A percentile compares a stretch with the other conserved stretches of the same genome.
Evolutionary conservation across 2,329 filamentous ascomycete species (phyloP).

Genomic region (Immersiporthe knoxdaviesiana): DNA sequence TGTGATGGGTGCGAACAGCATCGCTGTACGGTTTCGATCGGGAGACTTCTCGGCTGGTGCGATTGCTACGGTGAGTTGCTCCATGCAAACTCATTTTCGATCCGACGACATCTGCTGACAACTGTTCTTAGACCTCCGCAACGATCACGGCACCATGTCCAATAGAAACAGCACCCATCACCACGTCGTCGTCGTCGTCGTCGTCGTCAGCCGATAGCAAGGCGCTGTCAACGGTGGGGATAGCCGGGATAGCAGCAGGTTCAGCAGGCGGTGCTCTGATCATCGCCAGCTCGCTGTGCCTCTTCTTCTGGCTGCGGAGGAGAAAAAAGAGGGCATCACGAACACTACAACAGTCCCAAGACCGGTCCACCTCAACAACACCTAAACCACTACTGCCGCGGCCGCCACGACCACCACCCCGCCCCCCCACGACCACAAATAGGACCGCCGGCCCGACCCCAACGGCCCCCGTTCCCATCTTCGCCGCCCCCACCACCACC

Average conservation of each 20-base stretch:
- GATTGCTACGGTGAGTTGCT: constrained; percentile 21
- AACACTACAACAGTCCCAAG: neutral
- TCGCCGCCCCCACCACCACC: neutral
- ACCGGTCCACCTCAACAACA: neutral
- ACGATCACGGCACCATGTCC: constrained; percentile 20
- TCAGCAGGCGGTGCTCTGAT: constrained; percentile 32
- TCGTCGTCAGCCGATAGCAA: constrained; percentile 17
- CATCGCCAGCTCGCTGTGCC: constrained; percentile 25
- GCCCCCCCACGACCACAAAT: constrained; percentile 3
- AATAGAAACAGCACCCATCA: neutral
- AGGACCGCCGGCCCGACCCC: neutral
- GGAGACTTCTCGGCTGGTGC: constrained; percentile 25
- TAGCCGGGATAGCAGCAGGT: constrained; percentile 35
- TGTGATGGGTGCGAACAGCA: constrained; percentile 21
- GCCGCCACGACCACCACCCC: constrained; percentile 19
- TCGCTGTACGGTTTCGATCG: constrained; percentile 23
- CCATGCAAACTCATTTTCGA: no score
- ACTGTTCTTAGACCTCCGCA: neutral
- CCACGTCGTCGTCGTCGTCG: neutral
- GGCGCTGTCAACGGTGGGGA: constrained; percentile 32
- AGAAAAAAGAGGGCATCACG: constrained; percentile 26
- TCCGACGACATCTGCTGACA: neutral
- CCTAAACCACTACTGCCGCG: constrained; percentile 19
- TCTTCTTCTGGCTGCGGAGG: constrained; percentile 33
- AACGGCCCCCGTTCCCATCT: neutral